A percentile compares a stretch with the other conserved stretches of the same genome.
Evolutionary conservation across 371 early-diverging fungal species (phyloP).

Genomic region (Mucor sp.): DNA sequence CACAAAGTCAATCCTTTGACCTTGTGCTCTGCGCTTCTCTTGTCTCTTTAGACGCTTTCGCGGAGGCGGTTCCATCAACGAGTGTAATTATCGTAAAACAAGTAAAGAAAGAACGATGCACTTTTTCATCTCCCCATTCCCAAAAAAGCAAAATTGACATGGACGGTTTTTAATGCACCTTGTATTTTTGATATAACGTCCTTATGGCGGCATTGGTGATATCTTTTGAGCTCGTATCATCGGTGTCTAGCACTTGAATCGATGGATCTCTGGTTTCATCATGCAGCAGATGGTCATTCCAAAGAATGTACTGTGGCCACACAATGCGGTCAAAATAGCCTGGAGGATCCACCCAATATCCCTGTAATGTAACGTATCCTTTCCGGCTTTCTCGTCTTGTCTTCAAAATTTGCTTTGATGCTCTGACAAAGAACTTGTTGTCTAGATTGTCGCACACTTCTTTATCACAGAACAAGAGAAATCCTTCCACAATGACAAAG

Average conservation of each 20-base stretch:
- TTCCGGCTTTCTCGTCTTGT: slow-evolving; percentile 60
- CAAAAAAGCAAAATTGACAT: background rate
- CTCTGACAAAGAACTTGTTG: slow-evolving; percentile 59
- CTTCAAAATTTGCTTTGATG: slow-evolving; percentile 57
- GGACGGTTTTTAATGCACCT: background rate
- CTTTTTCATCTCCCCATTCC: background rate
- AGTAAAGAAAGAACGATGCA: background rate
- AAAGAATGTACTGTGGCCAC: slow-evolving; percentile 71
- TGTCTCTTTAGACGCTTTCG: background rate
- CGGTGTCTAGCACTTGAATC: slow-evolving; percentile 11
- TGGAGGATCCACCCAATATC: slow-evolving; percentile 79
- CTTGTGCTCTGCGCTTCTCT: background rate
- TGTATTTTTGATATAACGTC: background rate
- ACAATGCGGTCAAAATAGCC: slow-evolving; percentile 77
- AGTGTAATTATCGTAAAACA: too few species aligned
- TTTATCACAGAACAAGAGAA: slow-evolving; percentile 59
- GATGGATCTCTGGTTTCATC: slow-evolving; percentile 9
- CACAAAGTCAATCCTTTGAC: slow-evolving; percentile 30
- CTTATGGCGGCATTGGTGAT: background rate
- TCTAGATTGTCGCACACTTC: slow-evolving; percentile 55
- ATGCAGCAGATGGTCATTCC: slow-evolving; percentile 39
- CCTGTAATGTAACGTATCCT: slow-evolving; percentile 74
- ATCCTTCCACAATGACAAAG: slow-evolving; percentile 76
- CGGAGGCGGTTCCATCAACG: background rate
- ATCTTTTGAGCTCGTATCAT: background rate